A percentile compares a stretch with the other conserved stretches of the same genome.
Evolutionary conservation across 768 basidiomycete species (phyloP).

Genomic region (Cantharellus anzutake): DNA sequence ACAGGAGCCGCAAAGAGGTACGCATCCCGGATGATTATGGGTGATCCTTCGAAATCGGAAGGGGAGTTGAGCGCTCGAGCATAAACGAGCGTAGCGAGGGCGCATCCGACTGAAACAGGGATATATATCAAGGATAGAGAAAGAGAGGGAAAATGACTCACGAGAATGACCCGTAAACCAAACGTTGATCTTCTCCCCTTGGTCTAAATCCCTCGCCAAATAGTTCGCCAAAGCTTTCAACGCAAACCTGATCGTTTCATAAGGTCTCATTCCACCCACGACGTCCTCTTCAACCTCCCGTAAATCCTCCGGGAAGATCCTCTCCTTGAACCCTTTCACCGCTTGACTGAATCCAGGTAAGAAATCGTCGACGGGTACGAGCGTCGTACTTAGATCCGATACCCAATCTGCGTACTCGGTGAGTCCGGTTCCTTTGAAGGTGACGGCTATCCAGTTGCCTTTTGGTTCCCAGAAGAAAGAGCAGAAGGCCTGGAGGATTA

Average conservation of each 20-base stretch:
- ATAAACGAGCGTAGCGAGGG: constrained; percentile 7
- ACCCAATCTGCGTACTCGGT: constrained; percentile 8
- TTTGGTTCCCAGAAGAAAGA: constrained; percentile 7
- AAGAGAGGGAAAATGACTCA: background rate
- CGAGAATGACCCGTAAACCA: constrained; percentile 9
- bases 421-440: constrained; percentile 9
- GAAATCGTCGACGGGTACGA: background rate
- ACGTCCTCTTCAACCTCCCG: background rate
- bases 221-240: background rate
- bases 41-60: background rate
- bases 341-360: background rate
- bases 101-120: constrained; percentile 8
- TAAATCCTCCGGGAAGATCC: background rate
- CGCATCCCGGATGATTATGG: constrained; percentile 3
- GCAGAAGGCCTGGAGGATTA: constrained; percentile 1
- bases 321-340: constrained; percentile 8
- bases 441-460: constrained; percentile 10
- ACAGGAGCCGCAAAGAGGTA: constrained; percentile 7
- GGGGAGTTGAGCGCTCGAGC: background rate
- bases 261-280: background rate
- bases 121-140: constrained; percentile 6
- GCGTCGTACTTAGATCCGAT: constrained; percentile 3
- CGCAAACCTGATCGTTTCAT: background rate
- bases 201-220: background rate
- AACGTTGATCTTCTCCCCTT: background rate